Conservation (phyloP, 1,139 yeast genomes). For the Hemisphaericaspora xylanilytica region DNA sequence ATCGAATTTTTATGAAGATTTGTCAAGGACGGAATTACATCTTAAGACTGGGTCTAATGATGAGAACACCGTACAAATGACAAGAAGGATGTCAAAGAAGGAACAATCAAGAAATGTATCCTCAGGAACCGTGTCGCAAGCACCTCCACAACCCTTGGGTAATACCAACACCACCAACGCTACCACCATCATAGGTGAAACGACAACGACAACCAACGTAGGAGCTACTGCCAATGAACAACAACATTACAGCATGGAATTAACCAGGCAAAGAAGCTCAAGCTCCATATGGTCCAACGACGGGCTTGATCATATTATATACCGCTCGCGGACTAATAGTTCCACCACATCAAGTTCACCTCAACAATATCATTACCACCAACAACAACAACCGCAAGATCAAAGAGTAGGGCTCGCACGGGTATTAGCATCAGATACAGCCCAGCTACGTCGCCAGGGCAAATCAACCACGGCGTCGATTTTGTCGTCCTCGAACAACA, state of each 20-base stretch:
- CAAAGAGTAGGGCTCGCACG: slow-evolving; percentile 43
- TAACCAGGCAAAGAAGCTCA: not conserved
- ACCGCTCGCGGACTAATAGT: slow-evolving; percentile 32
- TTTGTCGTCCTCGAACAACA: slow-evolving; percentile 17
- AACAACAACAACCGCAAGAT: slow-evolving; percentile 3
- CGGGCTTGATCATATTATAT: slow-evolving; percentile 24
- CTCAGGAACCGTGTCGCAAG: not conserved
- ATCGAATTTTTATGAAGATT: slow-evolving; percentile 41
- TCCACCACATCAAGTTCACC: slow-evolving; percentile 30
- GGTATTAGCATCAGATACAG: slow-evolving; percentile 25
- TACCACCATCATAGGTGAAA: not conserved
- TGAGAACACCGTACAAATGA: slow-evolving; percentile 10
- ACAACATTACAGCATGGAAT: not conserved
- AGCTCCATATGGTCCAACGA: slow-evolving; percentile 43
- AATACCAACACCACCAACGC: slow-evolving; percentile 4
- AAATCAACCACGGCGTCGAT: slow-evolving; percentile 16
- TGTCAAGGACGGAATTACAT: slow-evolving; percentile 37
- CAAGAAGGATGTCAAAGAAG: slow-evolving; percentile 5
- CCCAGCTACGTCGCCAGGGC: not conserved
- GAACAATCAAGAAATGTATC: slow-evolving; percentile 1
- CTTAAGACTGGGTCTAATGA: slow-evolving; percentile 27
- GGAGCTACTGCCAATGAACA: not conserved
- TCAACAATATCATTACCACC: too few relatives aligned
- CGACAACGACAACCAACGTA: too few relatives aligned
- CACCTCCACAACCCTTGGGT: not conserved